phyloP scores from a whole-genome alignment of 2,329 filamentous ascomycete species.

The Fusarium anthophilum region DNA sequence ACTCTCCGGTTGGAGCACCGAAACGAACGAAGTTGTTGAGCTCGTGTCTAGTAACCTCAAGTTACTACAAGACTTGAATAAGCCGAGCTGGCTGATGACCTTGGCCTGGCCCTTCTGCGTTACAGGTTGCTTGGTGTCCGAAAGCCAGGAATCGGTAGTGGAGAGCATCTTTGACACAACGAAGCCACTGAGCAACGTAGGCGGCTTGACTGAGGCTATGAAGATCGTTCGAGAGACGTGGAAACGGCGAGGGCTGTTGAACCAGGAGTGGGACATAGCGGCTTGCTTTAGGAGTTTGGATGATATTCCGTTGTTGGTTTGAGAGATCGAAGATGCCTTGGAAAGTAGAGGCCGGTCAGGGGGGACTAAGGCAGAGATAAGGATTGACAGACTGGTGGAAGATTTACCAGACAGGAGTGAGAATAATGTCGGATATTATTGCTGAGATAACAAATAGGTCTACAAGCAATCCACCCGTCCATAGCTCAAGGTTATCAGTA shows the following conservation, averaged over 20 bases:
- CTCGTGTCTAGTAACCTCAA: not conserved
- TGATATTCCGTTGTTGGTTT: not conserved
- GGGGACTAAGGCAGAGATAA: too few relatives aligned
- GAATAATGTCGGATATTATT: too few relatives aligned
- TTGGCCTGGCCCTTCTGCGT: constrained; percentile 21
- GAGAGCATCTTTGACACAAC: not conserved
- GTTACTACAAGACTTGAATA: not conserved
- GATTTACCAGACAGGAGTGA: too few relatives aligned
- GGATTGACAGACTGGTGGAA: too few relatives aligned
- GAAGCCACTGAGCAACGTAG: not conserved
- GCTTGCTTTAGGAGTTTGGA: constrained; percentile 48
- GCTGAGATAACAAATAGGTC: too few relatives aligned
- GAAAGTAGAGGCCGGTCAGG: not conserved
- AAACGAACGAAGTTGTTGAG: not conserved
- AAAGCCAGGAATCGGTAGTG: not conserved
- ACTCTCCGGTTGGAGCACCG: constrained; percentile 1
- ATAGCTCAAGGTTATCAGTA: not conserved
- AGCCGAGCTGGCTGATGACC: not conserved
- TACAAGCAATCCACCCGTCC: too few relatives aligned
- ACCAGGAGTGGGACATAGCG: constrained; percentile 14
- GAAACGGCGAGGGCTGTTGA: not conserved
- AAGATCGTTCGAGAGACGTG: not conserved
- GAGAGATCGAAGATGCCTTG: not conserved
- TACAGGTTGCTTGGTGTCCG: not conserved
- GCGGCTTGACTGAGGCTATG: not conserved